Percentiles rank a stretch among this genome's conserved stretches.
phyloP scores from a whole-genome alignment of 352 stramenopile genomes.

The Vaucheria bursata region DNA sequence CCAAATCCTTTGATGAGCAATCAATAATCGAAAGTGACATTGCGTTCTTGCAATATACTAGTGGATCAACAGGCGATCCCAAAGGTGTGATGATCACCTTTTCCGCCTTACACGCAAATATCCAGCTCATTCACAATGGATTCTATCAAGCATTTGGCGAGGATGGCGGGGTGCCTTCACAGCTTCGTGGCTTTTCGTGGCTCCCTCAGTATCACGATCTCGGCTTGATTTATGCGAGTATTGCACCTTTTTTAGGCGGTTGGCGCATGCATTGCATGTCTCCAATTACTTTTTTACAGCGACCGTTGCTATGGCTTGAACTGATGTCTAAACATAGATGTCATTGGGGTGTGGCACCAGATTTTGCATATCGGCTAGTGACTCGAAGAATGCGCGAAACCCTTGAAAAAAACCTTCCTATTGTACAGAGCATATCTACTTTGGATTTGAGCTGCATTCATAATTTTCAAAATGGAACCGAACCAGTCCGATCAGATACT shows the following conservation, averaged over 20 bases:
- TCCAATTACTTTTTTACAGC: constrained; percentile 89
- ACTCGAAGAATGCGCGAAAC: constrained; percentile 70
- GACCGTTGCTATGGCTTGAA: constrained; percentile 87
- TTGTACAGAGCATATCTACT: neutral
- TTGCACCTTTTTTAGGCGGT: constrained; percentile 68
- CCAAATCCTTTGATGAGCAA: neutral
- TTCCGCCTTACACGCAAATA: constrained; percentile 87
- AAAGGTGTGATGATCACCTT: constrained; percentile 97
- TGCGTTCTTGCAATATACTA: constrained; percentile 80
- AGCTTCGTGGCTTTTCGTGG: constrained; percentile 57
- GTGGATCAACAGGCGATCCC: constrained; percentile 86
- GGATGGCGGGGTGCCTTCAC: neutral
- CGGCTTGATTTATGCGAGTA: constrained; percentile 88
- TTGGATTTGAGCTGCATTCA: constrained; percentile 79
- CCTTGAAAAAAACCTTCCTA: neutral
- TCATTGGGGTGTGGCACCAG: constrained; percentile 62
- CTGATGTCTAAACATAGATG: constrained; percentile 66
- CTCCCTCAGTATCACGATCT: constrained; percentile 99
- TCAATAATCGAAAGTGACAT: neutral
- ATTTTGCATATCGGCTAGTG: constrained; percentile 94
- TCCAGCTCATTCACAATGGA: constrained; percentile 48
- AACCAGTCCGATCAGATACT: constrained; percentile 80
- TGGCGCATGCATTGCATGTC: constrained; percentile 91
- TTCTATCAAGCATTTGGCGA: neutral
- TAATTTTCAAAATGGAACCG: constrained; percentile 94